Conservation (phyloP, 805 yeast species). For the Spathaspora passalidarum region DNA sequence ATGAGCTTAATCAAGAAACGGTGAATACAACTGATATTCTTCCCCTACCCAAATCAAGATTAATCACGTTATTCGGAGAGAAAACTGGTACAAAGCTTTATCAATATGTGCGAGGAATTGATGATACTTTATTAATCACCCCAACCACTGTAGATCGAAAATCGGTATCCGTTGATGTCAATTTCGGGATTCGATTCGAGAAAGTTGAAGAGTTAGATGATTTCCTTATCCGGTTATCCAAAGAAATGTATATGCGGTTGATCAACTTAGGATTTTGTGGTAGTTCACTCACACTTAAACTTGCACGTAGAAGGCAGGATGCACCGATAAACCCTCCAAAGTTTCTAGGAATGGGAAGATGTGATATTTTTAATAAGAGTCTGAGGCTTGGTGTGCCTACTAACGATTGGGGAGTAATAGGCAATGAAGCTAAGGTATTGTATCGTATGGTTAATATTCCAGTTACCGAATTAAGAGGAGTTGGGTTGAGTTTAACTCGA, state of each 20-base stretch:
- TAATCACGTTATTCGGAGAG: slow-evolving; percentile 56
- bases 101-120: slow-evolving; percentile 64
- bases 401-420: slow-evolving; percentile 56
- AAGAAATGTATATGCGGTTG: slow-evolving; percentile 59
- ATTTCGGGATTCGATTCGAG: slow-evolving; percentile 84
- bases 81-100: slow-evolving; percentile 67
- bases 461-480: slow-evolving; percentile 70
- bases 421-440: slow-evolving; percentile 55
- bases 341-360: slow-evolving; percentile 78
- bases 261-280: slow-evolving; percentile 47
- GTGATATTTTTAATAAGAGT: slow-evolving; percentile 62
- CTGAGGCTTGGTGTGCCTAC: slow-evolving; percentile 61
- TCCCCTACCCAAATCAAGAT: slow-evolving; percentile 24
- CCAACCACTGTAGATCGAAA: slow-evolving; percentile 51
- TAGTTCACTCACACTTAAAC: slow-evolving; percentile 56
- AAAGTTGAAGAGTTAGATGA: slow-evolving; percentile 56
- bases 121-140: slow-evolving; percentile 49
- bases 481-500: slow-evolving; percentile 67
- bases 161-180: slow-evolving; percentile 82
- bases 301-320: slow-evolving; percentile 58
- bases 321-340: slow-evolving; percentile 80
- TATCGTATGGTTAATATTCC: slow-evolving; percentile 57
- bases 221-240: slow-evolving; percentile 56
- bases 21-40: slow-evolving; percentile 37
- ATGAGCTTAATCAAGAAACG: slow-evolving; percentile 18